Conservation (phyloP, 208 protist genomes). For the Trypanosoma brucei region DNA sequence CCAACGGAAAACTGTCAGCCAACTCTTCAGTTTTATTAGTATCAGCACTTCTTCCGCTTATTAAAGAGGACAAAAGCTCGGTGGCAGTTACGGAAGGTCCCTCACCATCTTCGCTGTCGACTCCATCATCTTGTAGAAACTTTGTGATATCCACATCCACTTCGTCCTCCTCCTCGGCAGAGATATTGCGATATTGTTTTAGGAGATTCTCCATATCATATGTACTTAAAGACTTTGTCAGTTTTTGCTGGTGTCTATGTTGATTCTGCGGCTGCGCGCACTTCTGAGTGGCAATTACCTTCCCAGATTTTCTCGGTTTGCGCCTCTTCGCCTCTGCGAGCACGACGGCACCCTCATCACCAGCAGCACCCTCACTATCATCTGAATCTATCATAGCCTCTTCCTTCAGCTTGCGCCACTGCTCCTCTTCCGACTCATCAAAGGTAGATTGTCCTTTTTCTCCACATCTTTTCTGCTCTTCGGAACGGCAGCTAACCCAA, state of each 20-base stretch:
- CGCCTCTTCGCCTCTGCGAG: constrained; percentile 25
- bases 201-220: constrained; percentile 65
- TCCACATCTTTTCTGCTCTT: constrained; percentile 21
- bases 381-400: constrained; percentile 40
- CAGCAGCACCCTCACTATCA: constrained; percentile 37
- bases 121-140: constrained; percentile 40
- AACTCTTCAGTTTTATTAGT: background rate
- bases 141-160: constrained; percentile 41
- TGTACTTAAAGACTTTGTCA: constrained; percentile 53
- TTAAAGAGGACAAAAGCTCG: constrained; percentile 23
- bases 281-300: constrained; percentile 11
- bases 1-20: constrained; percentile 7
- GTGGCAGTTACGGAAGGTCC: constrained; percentile 9
- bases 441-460: constrained; percentile 8
- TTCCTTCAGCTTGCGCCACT: constrained; percentile 54
- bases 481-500: constrained; percentile 15
- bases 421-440: constrained; percentile 39
- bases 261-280: constrained; percentile 7
- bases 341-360: constrained; percentile 21
- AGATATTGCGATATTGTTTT: constrained; percentile 29
- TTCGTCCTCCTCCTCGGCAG: constrained; percentile 39
- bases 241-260: constrained; percentile 63
- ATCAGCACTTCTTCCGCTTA: constrained; percentile 2
- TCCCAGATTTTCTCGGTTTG: constrained; percentile 19
- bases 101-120: constrained; percentile 25